Percentiles rank a stretch among this genome's conserved stretches.
These are phyloP conservation scores for Ramaria sp. DNA, from an alignment of 768 basidiomycete genomes.

Conservation along the genomic window DNA sequence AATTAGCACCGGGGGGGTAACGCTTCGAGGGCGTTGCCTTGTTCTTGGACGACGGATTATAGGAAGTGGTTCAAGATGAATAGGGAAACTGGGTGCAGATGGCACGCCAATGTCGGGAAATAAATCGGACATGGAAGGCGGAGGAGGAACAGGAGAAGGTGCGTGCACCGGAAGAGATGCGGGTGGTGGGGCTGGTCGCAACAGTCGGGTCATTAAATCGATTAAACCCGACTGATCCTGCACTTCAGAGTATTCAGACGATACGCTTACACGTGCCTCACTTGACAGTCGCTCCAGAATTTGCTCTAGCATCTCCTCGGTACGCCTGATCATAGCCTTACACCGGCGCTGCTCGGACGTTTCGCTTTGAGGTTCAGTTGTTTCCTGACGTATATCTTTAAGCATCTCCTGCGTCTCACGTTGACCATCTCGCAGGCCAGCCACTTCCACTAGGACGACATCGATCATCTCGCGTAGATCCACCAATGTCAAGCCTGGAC, in stretches of 20 bases:
- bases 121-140: neutral
- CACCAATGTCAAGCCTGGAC: conserved; percentile 29
- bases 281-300: conserved; percentile 11
- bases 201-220: conserved; percentile 22
- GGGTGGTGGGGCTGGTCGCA: conserved; percentile 17
- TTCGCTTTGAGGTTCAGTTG: conserved; percentile 11
- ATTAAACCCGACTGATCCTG: conserved; percentile 10
- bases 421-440: conserved; percentile 55
- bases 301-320: conserved; percentile 18
- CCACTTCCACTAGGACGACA: conserved; percentile 47
- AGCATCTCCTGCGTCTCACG: conserved; percentile 46
- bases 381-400: conserved; percentile 39
- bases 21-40: conserved; percentile 9
- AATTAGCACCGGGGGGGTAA: conserved; percentile 16
- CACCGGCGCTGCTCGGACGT: conserved; percentile 5
- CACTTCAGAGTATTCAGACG: conserved; percentile 6
- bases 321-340: conserved; percentile 21
- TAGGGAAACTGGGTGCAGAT: conserved; percentile 31
- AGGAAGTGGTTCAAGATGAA: conserved; percentile 20
- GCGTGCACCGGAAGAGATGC: conserved; percentile 29
- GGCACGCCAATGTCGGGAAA: conserved; percentile 12
- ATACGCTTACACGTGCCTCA: neutral
- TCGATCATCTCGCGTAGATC: conserved; percentile 45
- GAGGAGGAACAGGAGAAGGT: conserved; percentile 31
- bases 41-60: conserved; percentile 20